These are phyloP conservation scores for Sporobolomyces roseus DNA, from an alignment of 768 basidiomycete species.

Conservation along the genomic window DNA sequence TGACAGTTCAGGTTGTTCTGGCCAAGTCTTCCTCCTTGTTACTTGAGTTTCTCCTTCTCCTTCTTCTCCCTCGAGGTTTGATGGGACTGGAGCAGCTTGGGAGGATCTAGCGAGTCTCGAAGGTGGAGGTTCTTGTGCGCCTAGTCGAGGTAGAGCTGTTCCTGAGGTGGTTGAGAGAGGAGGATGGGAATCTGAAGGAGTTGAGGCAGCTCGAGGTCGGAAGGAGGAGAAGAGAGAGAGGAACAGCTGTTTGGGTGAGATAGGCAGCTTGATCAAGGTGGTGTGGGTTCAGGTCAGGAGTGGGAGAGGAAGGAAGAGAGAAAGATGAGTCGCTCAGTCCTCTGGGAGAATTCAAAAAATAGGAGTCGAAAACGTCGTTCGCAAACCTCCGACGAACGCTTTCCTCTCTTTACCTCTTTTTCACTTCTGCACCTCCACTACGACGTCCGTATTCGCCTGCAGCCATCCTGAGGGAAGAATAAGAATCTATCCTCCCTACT, in stretches of 20 bases:
- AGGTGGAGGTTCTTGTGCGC: background rate
- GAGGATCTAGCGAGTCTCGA: background rate
- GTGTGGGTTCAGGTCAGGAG: background rate
- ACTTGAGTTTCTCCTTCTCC: no score
- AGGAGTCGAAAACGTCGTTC: no score
- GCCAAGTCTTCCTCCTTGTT: no score
- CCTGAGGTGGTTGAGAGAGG: background rate
- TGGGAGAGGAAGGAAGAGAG: background rate
- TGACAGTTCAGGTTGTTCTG: background rate
- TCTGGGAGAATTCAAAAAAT: background rate
- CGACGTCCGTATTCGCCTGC: no score
- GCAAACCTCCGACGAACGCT: no score
- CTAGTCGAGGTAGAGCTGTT: background rate
- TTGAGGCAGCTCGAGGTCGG: background rate
- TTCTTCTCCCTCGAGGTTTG: background rate
- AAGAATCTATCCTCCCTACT: no score
- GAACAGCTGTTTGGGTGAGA: slow-evolving; percentile 9
- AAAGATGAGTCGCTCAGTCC: background rate
- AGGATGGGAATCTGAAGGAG: background rate
- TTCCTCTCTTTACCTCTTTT: no score
- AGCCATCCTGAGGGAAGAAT: no score
- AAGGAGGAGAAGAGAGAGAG: slow-evolving; percentile 2
- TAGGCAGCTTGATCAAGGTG: background rate
- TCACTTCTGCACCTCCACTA: no score
- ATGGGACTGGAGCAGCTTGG: background rate